Evolutionary conservation across 2,329 filamentous ascomycete genomes (phyloP).

Genomic region (Lachnum nothofagi): DNA sequence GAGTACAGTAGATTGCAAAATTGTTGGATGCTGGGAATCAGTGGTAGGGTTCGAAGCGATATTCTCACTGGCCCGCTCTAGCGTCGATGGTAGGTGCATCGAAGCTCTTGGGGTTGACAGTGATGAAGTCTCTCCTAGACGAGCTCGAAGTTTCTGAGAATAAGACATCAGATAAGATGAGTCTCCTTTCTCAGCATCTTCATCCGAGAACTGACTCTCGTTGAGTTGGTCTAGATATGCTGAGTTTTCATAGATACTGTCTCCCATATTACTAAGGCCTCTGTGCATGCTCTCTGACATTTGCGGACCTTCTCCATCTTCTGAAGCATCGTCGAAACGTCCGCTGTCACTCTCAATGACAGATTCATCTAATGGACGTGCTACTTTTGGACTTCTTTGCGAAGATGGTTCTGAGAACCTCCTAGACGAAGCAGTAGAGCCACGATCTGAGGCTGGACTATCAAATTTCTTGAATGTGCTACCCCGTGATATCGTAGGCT

Average conservation of each 20-base stretch:
- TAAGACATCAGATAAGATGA: constrained; percentile 24
- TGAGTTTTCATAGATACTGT: constrained; percentile 29
- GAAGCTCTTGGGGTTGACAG: constrained; percentile 52
- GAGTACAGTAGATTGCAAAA: constrained; percentile 27
- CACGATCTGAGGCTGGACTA: constrained; percentile 16
- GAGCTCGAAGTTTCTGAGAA: constrained; percentile 17
- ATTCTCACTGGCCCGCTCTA: constrained; percentile 34
- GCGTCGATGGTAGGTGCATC: constrained; percentile 23
- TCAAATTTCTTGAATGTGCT: constrained; percentile 20
- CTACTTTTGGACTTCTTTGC: constrained; percentile 5
- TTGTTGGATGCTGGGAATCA: constrained; percentile 3
- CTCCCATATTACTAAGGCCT: constrained; percentile 22
- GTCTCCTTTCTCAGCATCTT: constrained; percentile 30
- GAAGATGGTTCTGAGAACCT: constrained; percentile 17
- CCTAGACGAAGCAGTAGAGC: constrained; percentile 17
- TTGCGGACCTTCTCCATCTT: constrained; percentile 27
- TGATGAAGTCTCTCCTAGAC: constrained; percentile 34
- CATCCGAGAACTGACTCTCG: constrained; percentile 28
- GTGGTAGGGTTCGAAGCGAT: constrained; percentile 10
- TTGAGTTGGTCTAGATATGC: constrained; percentile 31
- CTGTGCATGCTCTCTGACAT: constrained; percentile 19
- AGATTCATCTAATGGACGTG: constrained; percentile 15
- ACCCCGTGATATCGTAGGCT: constrained; percentile 34
- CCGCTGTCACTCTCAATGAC: constrained; percentile 27
- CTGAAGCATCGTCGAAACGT: constrained; percentile 33